phyloP scores from a whole-genome alignment of 768 basidiomycete species.

The Lyophyllum shimeji region DNA sequence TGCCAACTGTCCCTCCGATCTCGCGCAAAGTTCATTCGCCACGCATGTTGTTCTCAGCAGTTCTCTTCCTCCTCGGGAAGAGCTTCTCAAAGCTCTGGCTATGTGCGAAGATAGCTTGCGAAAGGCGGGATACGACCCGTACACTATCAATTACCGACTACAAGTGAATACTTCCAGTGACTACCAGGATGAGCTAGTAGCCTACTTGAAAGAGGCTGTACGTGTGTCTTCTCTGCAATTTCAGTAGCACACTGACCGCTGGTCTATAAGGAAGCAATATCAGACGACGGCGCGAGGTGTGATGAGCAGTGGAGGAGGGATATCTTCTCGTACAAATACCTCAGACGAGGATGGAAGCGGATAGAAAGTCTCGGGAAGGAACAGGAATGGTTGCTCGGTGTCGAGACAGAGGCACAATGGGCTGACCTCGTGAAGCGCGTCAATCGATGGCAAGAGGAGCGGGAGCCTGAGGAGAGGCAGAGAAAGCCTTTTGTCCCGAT shows the following conservation, averaged over 20 bases:
- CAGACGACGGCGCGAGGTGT: constrained; percentile 40
- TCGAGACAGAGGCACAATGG: constrained; percentile 53
- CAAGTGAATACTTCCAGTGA: constrained; percentile 32
- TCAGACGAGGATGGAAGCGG: constrained; percentile 46
- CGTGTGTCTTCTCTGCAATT: background rate
- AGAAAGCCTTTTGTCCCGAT: constrained; percentile 13
- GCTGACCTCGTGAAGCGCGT: constrained; percentile 45
- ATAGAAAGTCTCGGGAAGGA: constrained; percentile 40
- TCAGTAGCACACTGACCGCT: background rate
- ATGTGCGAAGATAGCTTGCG: constrained; percentile 38
- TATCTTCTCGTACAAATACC: constrained; percentile 27
- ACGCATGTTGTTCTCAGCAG: constrained; percentile 44
- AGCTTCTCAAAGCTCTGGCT: constrained; percentile 40
- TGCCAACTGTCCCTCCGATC: constrained; percentile 46
- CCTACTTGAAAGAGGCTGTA: constrained; percentile 32
- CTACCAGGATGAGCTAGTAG: constrained; percentile 40
- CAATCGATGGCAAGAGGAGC: constrained; percentile 50
- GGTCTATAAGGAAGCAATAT: constrained; percentile 32
- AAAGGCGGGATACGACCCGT: constrained; percentile 47
- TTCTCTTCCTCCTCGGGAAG: constrained; percentile 39
- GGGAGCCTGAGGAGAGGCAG: constrained; percentile 45
- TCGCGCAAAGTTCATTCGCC: constrained; percentile 49
- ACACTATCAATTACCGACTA: constrained; percentile 46
- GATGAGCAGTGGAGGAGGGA: constrained; percentile 52
- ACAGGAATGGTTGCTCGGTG: constrained; percentile 45